phyloP scores from a whole-genome alignment of 306 rosid species.

The Ochetophila trinervis region DNA sequence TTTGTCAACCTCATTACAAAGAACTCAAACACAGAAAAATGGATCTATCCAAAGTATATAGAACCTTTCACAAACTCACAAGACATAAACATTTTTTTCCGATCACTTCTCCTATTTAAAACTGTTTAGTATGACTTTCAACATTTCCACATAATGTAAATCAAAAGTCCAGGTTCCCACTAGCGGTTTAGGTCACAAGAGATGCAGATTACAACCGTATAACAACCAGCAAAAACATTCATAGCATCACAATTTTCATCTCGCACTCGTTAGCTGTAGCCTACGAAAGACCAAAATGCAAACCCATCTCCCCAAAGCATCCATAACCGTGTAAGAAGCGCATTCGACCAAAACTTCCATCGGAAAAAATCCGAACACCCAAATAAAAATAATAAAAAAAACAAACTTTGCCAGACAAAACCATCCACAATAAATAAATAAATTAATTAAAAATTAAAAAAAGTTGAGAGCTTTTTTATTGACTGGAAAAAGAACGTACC shows the following conservation, averaged over 20 bases:
- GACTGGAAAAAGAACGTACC: conserved; percentile 22
- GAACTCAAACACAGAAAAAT: not conserved
- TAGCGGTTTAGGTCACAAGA: conserved; percentile 1
- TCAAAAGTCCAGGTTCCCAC: conserved; percentile 7
- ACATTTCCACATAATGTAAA: not conserved
- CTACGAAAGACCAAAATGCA: not conserved
- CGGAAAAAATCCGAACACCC: not conserved
- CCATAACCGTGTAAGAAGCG: conserved; percentile 2
- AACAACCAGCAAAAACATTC: not conserved
- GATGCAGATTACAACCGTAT: not conserved
- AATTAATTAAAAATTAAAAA: no score
- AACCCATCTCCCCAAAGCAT: not conserved
- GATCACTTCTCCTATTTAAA: not conserved
- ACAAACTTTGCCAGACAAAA: not conserved
- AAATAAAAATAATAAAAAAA: not conserved
- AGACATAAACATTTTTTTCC: not conserved
- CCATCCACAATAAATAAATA: not conserved
- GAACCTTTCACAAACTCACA: not conserved
- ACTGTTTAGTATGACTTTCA: not conserved
- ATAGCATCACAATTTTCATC: not conserved
- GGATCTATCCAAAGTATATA: not conserved
- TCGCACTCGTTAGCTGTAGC: not conserved
- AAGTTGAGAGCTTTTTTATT: not conserved
- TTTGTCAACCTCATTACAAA: not conserved
- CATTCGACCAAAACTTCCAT: not conserved